Conservation (phyloP, 1,284 basidiomycete genomes). For the Sutorius eximius region DNA sequence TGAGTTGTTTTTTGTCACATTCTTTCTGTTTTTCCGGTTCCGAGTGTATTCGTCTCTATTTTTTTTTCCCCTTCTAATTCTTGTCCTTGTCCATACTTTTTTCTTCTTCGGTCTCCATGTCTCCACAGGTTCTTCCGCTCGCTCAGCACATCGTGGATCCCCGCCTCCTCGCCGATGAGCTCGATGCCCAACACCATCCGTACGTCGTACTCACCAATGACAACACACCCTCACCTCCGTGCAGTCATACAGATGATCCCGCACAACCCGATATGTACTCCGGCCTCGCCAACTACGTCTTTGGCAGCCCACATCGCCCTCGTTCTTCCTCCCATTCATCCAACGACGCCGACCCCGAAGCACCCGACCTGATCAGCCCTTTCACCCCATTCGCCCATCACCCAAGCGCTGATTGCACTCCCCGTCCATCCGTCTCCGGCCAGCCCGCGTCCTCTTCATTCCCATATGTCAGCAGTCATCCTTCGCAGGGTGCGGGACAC, state of each 20-base stretch:
- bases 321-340: slow-evolving; percentile 7
- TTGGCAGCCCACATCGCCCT: slow-evolving; percentile 19
- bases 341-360: slow-evolving; percentile 17
- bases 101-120: slow-evolving; percentile 10
- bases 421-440: slow-evolving; percentile 51
- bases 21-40: not conserved
- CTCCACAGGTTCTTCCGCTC: slow-evolving; percentile 24
- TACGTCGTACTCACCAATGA: not conserved
- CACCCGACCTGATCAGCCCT: slow-evolving; percentile 29
- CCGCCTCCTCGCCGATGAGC: slow-evolving; percentile 32
- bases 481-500: slow-evolving; percentile 38
- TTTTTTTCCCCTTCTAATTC: not conserved
- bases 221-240: slow-evolving; percentile 1
- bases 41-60: not conserved
- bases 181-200: slow-evolving; percentile 6
- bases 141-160: slow-evolving; percentile 35
- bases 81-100: slow-evolving; percentile 12
- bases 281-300: slow-evolving; percentile 28
- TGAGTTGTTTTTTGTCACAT: not conserved
- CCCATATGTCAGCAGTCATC: slow-evolving; percentile 38
- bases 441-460: slow-evolving; percentile 23
- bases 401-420: slow-evolving; percentile 47
- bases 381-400: slow-evolving; percentile 23
- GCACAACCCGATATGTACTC: slow-evolving; percentile 25
- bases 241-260: not conserved